Percentiles rank a stretch among this genome's conserved stretches.
These are phyloP conservation scores for Avena eriantha DNA, from an alignment of 176 grass and related monocot species.

Conservation along the genomic window DNA sequence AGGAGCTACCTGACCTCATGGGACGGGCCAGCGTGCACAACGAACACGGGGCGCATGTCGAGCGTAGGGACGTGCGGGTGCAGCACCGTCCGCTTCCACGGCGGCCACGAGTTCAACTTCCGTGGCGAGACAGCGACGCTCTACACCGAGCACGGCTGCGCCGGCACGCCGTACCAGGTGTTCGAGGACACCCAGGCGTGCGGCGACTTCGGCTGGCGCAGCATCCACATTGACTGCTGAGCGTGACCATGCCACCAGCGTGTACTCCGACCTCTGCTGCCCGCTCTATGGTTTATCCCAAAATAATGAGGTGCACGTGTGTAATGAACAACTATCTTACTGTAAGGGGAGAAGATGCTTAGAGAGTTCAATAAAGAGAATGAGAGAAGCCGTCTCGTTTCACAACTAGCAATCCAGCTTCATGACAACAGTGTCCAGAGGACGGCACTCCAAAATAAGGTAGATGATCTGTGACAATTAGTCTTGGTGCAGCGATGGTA, in stretches of 20 bases:
- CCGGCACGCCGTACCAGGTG: constrained; percentile 35
- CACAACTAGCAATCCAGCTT: not conserved
- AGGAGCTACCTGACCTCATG: constrained; percentile 45
- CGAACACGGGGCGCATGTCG: not conserved
- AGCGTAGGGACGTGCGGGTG: constrained; percentile 37
- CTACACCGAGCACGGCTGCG: constrained; percentile 22
- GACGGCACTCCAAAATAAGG: not conserved
- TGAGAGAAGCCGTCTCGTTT: not conserved
- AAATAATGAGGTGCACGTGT: not conserved
- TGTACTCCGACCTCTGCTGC: not conserved
- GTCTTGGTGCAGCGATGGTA: not conserved
- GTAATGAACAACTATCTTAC: not conserved
- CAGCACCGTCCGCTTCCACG: constrained; percentile 8
- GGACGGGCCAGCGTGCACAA: constrained; percentile 7
- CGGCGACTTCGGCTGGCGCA: constrained; percentile 41
- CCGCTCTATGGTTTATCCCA: not conserved
- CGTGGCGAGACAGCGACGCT: constrained; percentile 39
- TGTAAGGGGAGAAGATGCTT: not conserved
- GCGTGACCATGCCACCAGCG: no score
- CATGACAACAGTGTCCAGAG: not conserved
- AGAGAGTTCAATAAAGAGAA: not conserved
- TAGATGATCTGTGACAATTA: not conserved
- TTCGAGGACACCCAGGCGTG: constrained; percentile 41
- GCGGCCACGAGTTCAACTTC: constrained; percentile 49
- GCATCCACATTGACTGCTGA: constrained; percentile 46